These are phyloP conservation scores for Kregervanrija fluxuum DNA, from an alignment of 805 yeast genomes.

Conservation along the genomic window DNA sequence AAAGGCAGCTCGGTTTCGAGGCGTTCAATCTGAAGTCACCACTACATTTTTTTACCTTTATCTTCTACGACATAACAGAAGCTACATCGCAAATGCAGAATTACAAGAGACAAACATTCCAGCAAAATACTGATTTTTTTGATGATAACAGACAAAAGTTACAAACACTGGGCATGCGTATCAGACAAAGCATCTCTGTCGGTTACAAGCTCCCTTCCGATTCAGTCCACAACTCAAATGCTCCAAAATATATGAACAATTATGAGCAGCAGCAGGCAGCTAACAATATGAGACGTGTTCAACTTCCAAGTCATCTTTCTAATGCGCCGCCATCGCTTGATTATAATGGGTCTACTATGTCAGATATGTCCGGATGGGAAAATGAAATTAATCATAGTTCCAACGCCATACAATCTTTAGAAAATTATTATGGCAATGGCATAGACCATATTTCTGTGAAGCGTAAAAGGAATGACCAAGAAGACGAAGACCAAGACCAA, in stretches of 20 bases:
- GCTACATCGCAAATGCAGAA: not conserved
- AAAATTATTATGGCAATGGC: too few species aligned
- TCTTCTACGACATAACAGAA: not conserved
- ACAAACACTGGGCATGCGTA: conserved; percentile 61
- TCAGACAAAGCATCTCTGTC: conserved; percentile 57
- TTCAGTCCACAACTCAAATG: not conserved
- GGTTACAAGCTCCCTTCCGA: conserved; percentile 38
- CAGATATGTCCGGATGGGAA: conserved; percentile 39
- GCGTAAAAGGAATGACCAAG: conserved; percentile 23
- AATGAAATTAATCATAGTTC: conserved; percentile 16
- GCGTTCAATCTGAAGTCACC: too few species aligned
- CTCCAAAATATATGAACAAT: conserved; percentile 7
- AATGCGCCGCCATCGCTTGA: conserved; percentile 38
- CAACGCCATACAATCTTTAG: conserved; percentile 3
- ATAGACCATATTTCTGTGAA: not conserved
- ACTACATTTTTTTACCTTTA: not conserved
- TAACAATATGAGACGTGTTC: conserved; percentile 16
- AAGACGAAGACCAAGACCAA: conserved; percentile 21
- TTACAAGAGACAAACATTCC: conserved; percentile 5
- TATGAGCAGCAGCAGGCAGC: conserved; percentile 8
- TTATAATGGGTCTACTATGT: conserved; percentile 37
- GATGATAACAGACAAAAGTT: conserved; percentile 32
- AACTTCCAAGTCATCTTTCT: conserved; percentile 31
- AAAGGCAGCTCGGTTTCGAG: too few species aligned
- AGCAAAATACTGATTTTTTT: too few species aligned